phyloP scores from a whole-genome alignment of 1,284 basidiomycete species.

The Vanrija sp. region DNA sequence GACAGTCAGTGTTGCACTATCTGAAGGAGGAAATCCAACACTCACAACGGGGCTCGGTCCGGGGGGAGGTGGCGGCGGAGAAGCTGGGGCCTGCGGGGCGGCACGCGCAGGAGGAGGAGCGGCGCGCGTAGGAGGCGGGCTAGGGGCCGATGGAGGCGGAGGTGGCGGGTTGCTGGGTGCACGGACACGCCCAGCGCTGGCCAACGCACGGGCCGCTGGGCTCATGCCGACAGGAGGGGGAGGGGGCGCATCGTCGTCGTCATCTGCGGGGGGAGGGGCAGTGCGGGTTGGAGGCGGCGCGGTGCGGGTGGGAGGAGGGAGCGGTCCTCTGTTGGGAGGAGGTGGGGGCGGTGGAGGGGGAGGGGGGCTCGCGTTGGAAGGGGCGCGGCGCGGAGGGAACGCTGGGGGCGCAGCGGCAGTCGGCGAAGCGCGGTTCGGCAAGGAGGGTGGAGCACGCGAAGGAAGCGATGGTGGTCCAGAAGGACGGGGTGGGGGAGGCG shows the following conservation, averaged over 20 bases:
- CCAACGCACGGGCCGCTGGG: slow-evolving; percentile 30
- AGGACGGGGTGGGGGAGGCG: slow-evolving; percentile 34
- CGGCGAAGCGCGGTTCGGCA: slow-evolving; percentile 26
- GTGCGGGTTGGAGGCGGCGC: slow-evolving; percentile 28
- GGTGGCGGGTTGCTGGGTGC: slow-evolving; percentile 10
- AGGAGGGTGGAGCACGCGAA: slow-evolving; percentile 24
- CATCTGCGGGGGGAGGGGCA: slow-evolving; percentile 9
- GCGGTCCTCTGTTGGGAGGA: slow-evolving; percentile 10
- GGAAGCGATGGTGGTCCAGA: slow-evolving; percentile 44
- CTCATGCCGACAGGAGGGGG: slow-evolving; percentile 30
- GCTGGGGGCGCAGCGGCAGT: slow-evolving; percentile 16
- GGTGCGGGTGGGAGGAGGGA: slow-evolving; percentile 13
- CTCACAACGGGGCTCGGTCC: slow-evolving; percentile 28
- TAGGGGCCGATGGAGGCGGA: background rate
- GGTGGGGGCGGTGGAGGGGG: slow-evolving; percentile 53
- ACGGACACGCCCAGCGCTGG: slow-evolving; percentile 7
- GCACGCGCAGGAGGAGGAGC: background rate
- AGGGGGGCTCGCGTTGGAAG: slow-evolving; percentile 30
- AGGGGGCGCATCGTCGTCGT: slow-evolving; percentile 30
- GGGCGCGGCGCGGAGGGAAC: slow-evolving; percentile 25
- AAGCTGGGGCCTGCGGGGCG: background rate
- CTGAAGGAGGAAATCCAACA: too few species aligned
- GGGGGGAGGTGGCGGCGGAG: slow-evolving; percentile 21
- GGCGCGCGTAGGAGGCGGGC: background rate
- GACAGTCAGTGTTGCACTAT: background rate